phyloP scores from a whole-genome alignment of 2,329 filamentous ascomycete species.

The Leptoxyphium fumago region DNA sequence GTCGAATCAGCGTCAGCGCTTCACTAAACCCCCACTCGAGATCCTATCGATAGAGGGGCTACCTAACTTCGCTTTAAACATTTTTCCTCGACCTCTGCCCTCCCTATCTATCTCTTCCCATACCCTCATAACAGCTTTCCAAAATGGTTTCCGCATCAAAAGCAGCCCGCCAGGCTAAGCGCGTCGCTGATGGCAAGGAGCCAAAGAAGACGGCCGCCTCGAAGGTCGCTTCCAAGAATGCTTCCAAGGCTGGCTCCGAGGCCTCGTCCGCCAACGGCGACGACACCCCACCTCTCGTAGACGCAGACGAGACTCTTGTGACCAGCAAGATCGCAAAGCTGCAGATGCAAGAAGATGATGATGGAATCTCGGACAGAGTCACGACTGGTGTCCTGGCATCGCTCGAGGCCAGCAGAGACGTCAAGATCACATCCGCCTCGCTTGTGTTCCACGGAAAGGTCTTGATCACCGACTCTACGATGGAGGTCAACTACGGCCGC shows the following conservation, averaged over 20 bases:
- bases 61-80: background rate
- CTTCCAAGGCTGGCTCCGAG: slow-evolving; percentile 46
- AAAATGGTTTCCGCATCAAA: slow-evolving; percentile 55
- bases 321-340: slow-evolving; percentile 74
- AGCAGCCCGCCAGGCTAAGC: slow-evolving; percentile 52
- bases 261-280: slow-evolving; percentile 58
- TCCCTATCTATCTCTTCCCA: background rate
- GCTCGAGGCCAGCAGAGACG: slow-evolving; percentile 70
- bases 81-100: background rate
- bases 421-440: slow-evolving; percentile 88
- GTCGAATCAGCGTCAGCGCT: no score
- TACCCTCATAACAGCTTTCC: slow-evolving; percentile 1
- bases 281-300: slow-evolving; percentile 44
- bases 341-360: slow-evolving; percentile 84
- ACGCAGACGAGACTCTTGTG: slow-evolving; percentile 54
- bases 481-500: slow-evolving; percentile 85
- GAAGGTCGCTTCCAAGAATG: slow-evolving; percentile 51
- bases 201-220: slow-evolving; percentile 65
- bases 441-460: slow-evolving; percentile 97
- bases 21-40: background rate
- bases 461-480: slow-evolving; percentile 80
- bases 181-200: slow-evolving; percentile 51
- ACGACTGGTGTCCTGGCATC: slow-evolving; percentile 94
- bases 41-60: background rate
- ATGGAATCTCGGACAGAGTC: slow-evolving; percentile 91